Percentiles rank a stretch among this genome's conserved stretches.
phyloP scores from a whole-genome alignment of 2,329 filamentous ascomycete species.

The Aspergillus hiratsukae region DNA sequence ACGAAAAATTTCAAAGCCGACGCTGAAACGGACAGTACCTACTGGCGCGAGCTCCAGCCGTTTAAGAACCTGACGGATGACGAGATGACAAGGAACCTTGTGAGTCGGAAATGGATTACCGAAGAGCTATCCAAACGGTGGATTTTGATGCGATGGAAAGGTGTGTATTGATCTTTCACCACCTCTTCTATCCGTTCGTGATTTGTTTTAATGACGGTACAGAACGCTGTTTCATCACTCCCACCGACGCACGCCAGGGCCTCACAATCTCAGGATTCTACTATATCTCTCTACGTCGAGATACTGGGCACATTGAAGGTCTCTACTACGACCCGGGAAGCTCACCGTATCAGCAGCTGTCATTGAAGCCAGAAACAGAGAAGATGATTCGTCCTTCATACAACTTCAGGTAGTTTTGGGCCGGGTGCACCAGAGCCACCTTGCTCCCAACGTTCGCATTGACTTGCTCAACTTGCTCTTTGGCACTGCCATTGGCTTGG shows the following conservation, averaged over 20 bases:
- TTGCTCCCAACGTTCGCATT: neutral
- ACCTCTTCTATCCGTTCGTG: neutral
- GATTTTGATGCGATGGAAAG: conserved; percentile 52
- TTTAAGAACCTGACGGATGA: conserved; percentile 44
- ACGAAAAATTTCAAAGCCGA: conserved; percentile 46
- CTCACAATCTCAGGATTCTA: conserved; percentile 50
- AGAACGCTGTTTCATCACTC: conserved; percentile 48
- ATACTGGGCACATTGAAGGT: conserved; percentile 44
- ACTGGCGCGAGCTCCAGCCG: conserved; percentile 47
- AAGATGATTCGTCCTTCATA: conserved; percentile 42
- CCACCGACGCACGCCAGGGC: conserved; percentile 42
- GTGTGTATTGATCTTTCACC: conserved; percentile 21
- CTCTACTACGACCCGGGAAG: conserved; percentile 48
- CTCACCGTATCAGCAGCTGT: conserved; percentile 47
- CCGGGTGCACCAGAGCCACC: neutral
- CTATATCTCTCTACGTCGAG: conserved; percentile 45
- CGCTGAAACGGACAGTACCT: conserved; percentile 43
- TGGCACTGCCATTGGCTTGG: neutral
- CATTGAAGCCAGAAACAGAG: conserved; percentile 36
- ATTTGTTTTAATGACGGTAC: conserved; percentile 9
- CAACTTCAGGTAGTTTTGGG: conserved; percentile 31
- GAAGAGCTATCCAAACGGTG: conserved; percentile 40
- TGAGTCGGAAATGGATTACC: conserved; percentile 43
- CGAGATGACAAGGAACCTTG: conserved; percentile 40
- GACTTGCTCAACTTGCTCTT: neutral